Evolutionary conservation across 2,329 filamentous ascomycete species (phyloP), one percentile per base, ranked within the genome.

Genomic region (Ceratocystis eucalypticola): DNA sequence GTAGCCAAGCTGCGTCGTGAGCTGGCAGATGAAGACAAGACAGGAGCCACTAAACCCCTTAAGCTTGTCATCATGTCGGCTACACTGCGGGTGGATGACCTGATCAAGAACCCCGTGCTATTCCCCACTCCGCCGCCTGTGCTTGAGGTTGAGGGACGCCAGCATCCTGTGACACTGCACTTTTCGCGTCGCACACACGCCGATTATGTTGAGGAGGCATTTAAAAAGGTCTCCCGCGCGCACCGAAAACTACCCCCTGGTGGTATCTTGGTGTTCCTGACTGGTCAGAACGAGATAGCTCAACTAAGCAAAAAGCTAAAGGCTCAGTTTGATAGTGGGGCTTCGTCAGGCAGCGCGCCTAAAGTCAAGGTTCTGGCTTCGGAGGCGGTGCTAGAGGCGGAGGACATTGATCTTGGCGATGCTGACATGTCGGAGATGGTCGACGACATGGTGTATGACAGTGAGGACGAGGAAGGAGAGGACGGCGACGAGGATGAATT

Each of bases 21-120:
- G 48, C 82, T 96, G 77, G 84, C 84, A 6, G 78, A 82, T 68
- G 88, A 94, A 74, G 84, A 94, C 68, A 78, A 86, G 0, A 66
- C 62, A 2, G 66, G 64, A 8, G 82, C 83, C 0, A 77, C 88
- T 33, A 87, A 86, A 70, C 91, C 92, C 0, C 76, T 99, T 64
- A 99, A 97, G 76, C 81, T 99, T 7, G 84, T 99, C 68, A 96
- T 99, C 76, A 99, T 99, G 95, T 97, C 93, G 68, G 94, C 94
- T 55, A 99, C 94, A 1, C 80, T 99, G 44, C 83, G 91, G 68
- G 89, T 97, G 59, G 89, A 91, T 12, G 93, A 97, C 72, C 89
- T 99, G 71, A 91, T 90, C 0, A 84, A 91, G 72, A 97, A 99
- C 72, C 78, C 84, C 7, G 86, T 82, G 17, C 79, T 99, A 0